A percentile compares a stretch with the other conserved stretches of the same genome.
Evolutionary conservation across 306 rosid genomes (phyloP).

Genomic region (Alnus glutinosa): DNA sequence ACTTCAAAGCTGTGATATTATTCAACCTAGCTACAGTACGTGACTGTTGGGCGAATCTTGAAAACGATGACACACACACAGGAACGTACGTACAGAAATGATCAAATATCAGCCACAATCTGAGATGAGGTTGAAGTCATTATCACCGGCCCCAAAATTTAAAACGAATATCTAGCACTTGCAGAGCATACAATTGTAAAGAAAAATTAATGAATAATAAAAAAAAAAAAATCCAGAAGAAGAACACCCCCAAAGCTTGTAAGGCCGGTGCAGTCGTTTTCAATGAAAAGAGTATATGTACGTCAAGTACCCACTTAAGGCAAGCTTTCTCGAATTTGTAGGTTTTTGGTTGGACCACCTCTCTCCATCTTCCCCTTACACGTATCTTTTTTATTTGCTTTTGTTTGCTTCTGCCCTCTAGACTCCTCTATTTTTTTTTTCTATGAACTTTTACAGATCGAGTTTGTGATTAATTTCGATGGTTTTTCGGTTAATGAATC

Average conservation of each 20-base stretch:
- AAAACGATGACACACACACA: neutral
- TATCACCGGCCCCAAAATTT: neutral
- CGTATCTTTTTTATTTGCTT: neutral
- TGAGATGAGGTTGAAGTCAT: constrained; percentile 24
- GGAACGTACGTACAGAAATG: neutral
- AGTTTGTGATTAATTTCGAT: too few relatives aligned
- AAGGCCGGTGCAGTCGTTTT: constrained; percentile 21
- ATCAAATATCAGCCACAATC: neutral
- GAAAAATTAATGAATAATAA: too few relatives aligned
- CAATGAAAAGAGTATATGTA: constrained; percentile 29
- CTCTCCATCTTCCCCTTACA: neutral
- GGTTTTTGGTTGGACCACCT: constrained; percentile 6
- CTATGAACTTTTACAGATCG: too few relatives aligned
- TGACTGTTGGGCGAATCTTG: neutral
- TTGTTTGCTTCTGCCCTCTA: neutral
- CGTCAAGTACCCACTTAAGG: constrained; percentile 21
- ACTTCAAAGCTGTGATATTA: too few relatives aligned
- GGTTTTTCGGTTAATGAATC: too few relatives aligned
- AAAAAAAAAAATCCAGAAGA: neutral
- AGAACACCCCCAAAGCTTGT: neutral
- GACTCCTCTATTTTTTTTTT: neutral
- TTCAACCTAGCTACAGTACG: too few relatives aligned
- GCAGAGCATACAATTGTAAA: too few relatives aligned
- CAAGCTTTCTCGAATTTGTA: neutral
- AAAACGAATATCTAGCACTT: neutral